These are phyloP conservation scores for Fragaria ananassa DNA, from an alignment of 306 rosid genomes.

Conservation along the genomic window DNA sequence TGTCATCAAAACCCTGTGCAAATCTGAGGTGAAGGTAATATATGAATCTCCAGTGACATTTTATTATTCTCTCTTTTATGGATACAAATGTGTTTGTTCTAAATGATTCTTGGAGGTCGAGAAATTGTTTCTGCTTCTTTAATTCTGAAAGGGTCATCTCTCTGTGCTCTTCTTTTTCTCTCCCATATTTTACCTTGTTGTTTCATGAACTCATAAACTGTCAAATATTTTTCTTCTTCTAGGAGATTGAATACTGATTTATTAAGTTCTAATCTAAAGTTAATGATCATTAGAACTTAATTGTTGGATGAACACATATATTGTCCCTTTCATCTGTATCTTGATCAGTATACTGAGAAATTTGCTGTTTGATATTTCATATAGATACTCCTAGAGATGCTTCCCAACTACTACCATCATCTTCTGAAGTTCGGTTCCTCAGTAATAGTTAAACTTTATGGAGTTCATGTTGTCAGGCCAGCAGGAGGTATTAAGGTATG, in stretches of 20 bases:
- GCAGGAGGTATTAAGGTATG: slow-evolving; percentile 44
- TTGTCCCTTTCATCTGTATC: background rate
- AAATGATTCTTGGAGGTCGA: background rate
- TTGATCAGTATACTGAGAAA: background rate
- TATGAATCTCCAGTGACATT: background rate
- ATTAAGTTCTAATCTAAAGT: background rate
- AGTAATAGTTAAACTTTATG: slow-evolving; percentile 33
- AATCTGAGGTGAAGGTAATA: slow-evolving; percentile 40
- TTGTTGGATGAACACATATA: background rate
- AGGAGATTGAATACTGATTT: background rate
- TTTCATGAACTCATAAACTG: background rate
- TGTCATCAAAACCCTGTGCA: slow-evolving; percentile 29
- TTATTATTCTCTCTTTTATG: background rate
- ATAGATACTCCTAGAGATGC: slow-evolving; percentile 34
- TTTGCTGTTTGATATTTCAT: slow-evolving; percentile 4
- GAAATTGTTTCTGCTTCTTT: background rate
- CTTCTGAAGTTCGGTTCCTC: slow-evolving; percentile 28
- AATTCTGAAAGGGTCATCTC: background rate
- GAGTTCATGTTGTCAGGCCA: slow-evolving; percentile 42
- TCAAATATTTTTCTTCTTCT: background rate
- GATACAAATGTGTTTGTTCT: background rate
- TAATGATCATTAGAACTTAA: background rate
- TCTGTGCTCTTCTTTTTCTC: background rate
- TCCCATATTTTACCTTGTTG: background rate
- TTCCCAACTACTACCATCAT: slow-evolving; percentile 46